A percentile compares a stretch with the other conserved stretches of the same genome.
Conservation (phyloP, 1,284 basidiomycete genomes). For the Coniophora puteana region DNA sequence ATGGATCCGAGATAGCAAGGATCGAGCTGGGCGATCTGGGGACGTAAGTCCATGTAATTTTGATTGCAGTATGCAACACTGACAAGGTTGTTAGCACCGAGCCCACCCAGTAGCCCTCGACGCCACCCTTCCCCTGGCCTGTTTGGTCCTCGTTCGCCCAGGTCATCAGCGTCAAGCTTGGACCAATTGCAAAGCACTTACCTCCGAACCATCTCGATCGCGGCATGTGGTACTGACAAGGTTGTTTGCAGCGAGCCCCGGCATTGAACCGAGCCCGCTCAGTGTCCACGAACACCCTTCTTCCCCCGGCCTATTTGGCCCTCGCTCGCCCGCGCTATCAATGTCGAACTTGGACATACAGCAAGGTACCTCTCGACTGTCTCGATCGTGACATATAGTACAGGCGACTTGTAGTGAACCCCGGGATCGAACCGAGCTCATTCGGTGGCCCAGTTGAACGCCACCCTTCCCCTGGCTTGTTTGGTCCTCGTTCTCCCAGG, state of each 20-base stretch:
- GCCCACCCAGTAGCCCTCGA: too few relatives aligned
- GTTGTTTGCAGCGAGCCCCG: constrained; percentile 40
- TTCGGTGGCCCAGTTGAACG: constrained; percentile 49
- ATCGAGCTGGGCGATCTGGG: constrained; percentile 64
- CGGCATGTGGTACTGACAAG: too few relatives aligned
- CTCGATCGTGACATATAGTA: too few relatives aligned
- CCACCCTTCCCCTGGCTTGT: constrained; percentile 53
- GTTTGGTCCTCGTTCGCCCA: constrained; percentile 64
- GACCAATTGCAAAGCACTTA: too few relatives aligned
- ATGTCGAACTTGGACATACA: too few relatives aligned
- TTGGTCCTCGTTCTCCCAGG: constrained; percentile 64
- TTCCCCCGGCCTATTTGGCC: constrained; percentile 64
- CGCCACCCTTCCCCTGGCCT: constrained; percentile 54
- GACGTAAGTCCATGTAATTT: constrained; percentile 50
- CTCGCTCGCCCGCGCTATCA: too few relatives aligned
- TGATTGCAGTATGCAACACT: too few relatives aligned
- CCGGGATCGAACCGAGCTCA: constrained; percentile 43
- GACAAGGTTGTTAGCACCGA: too few relatives aligned
- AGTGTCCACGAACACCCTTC: constrained; percentile 42
- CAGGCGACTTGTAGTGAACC: constrained; percentile 38
- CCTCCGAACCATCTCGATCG: too few relatives aligned
- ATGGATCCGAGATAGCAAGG: constrained; percentile 35
- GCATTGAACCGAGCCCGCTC: constrained; percentile 44
- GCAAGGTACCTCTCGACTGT: constrained; percentile 52
- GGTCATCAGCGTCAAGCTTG: too few relatives aligned